Conservation (phyloP, 352 stramenopile genomes). For the Globisporangium iwayamae region DNA sequence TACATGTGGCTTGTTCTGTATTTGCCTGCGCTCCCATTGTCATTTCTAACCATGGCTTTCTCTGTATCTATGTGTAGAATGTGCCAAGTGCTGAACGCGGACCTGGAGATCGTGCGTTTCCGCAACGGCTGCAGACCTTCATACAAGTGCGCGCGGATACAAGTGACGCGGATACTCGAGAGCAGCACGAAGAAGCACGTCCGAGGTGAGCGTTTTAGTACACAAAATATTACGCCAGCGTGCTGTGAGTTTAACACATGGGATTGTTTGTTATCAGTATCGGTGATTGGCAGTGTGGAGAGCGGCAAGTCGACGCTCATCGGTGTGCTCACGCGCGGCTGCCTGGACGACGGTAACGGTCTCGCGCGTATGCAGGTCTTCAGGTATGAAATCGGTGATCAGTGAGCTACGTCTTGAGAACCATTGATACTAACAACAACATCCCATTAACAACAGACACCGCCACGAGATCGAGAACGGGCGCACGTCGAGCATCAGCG, state of each 20-base stretch:
- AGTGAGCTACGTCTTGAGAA: too few relatives aligned
- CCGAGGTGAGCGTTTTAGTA: conserved; percentile 28
- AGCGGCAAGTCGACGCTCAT: conserved; percentile 90
- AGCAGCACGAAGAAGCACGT: conserved; percentile 57
- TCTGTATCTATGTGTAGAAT: conserved; percentile 35
- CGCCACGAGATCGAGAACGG: conserved; percentile 89
- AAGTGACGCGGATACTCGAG: conserved; percentile 46
- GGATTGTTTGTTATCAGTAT: conserved; percentile 32
- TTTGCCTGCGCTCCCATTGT: neutral
- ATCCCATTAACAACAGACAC: conserved; percentile 30
- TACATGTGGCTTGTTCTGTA: neutral
- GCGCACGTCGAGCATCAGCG: conserved; percentile 84
- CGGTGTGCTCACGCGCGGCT: conserved; percentile 82
- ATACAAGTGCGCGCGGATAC: conserved; percentile 44
- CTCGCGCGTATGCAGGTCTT: conserved; percentile 89
- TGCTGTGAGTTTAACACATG: neutral
- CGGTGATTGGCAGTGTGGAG: conserved; percentile 82
- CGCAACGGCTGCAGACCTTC: conserved; percentile 30
- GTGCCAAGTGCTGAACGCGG: conserved; percentile 65
- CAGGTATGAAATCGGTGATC: conserved; percentile 20
- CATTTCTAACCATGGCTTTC: neutral
- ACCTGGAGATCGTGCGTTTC: conserved; percentile 66
- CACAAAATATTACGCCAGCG: too few relatives aligned
- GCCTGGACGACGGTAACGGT: conserved; percentile 79
- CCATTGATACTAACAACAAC: too few relatives aligned